A percentile compares a stretch with the other conserved stretches of the same genome.
Conservation (phyloP, 202 grass and related monocot species). For the Digitaria exilis region DNA sequence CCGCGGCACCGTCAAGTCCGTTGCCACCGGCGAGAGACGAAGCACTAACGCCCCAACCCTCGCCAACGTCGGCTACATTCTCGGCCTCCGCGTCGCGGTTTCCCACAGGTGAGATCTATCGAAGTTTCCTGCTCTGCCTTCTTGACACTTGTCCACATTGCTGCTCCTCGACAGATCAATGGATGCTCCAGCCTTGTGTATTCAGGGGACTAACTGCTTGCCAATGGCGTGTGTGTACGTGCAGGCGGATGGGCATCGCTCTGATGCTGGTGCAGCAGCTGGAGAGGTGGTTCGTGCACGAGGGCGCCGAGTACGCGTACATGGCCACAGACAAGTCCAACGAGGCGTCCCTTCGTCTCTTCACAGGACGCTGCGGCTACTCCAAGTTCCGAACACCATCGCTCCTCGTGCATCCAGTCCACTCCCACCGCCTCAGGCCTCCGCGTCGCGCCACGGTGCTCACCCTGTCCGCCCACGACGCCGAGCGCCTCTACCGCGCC, state of each 20-base stretch:
- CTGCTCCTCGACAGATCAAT: background rate
- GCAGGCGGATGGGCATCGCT: slow-evolving; percentile 77
- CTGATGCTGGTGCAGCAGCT: slow-evolving; percentile 48
- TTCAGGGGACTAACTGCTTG: background rate
- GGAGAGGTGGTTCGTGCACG: slow-evolving; percentile 76
- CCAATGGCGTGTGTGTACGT: background rate
- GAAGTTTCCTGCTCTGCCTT: background rate
- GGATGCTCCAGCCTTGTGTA: background rate
- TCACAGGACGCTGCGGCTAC: slow-evolving; percentile 73
- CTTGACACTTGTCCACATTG: background rate
- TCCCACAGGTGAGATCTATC: slow-evolving; percentile 50
- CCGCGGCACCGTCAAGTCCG: slow-evolving; percentile 77
- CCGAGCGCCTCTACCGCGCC: slow-evolving; percentile 58
- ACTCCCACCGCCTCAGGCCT: slow-evolving; percentile 49
- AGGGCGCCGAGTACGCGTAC: slow-evolving; percentile 79
- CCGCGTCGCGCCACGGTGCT: slow-evolving; percentile 45
- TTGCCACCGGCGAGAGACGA: slow-evolving; percentile 59
- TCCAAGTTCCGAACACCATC: slow-evolving; percentile 87
- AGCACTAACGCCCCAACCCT: slow-evolving; percentile 24
- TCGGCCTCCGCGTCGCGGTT: slow-evolving; percentile 74
- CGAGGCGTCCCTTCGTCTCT: slow-evolving; percentile 76
- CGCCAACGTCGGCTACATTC: slow-evolving; percentile 73
- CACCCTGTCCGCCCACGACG: slow-evolving; percentile 50
- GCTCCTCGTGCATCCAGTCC: slow-evolving; percentile 82
- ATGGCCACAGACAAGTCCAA: slow-evolving; percentile 88